These are phyloP conservation scores for Morella rubra DNA, from an alignment of 306 rosid species.

Conservation along the genomic window DNA sequence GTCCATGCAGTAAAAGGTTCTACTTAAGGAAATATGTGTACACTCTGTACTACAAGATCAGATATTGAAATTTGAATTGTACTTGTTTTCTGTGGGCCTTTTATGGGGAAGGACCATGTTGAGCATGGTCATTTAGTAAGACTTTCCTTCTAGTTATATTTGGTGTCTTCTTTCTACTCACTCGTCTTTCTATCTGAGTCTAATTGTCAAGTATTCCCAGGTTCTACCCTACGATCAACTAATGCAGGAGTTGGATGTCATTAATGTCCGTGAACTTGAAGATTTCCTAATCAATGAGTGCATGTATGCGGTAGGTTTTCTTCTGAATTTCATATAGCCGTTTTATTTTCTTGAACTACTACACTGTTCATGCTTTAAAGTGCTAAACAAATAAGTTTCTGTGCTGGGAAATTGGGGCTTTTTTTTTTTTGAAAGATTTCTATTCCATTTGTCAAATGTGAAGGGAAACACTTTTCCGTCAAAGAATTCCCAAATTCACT, in stretches of 20 bases:
- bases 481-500: too few species aligned
- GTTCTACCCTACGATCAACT: constrained; percentile 83
- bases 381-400: neutral
- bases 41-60: neutral
- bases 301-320: constrained; percentile 88
- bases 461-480: too few species aligned
- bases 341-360: constrained; percentile 11
- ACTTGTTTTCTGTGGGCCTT: neutral
- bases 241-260: constrained; percentile 88
- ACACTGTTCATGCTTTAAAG: neutral
- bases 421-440: neutral
- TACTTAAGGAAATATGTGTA: neutral
- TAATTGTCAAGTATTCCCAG: constrained; percentile 36
- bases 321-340: constrained; percentile 16
- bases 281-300: constrained; percentile 96
- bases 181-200: constrained; percentile 11
- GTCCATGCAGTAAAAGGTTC: neutral
- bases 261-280: constrained; percentile 85
- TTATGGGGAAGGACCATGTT: neutral
- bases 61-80: neutral
- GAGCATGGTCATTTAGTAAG: neutral
- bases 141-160: constrained; percentile 2
- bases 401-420: neutral
- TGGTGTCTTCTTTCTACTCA: constrained; percentile 6
- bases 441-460: neutral